Conservation (phyloP, 2,329 filamentous ascomycete genomes). For the Bertia moriformis region DNA sequence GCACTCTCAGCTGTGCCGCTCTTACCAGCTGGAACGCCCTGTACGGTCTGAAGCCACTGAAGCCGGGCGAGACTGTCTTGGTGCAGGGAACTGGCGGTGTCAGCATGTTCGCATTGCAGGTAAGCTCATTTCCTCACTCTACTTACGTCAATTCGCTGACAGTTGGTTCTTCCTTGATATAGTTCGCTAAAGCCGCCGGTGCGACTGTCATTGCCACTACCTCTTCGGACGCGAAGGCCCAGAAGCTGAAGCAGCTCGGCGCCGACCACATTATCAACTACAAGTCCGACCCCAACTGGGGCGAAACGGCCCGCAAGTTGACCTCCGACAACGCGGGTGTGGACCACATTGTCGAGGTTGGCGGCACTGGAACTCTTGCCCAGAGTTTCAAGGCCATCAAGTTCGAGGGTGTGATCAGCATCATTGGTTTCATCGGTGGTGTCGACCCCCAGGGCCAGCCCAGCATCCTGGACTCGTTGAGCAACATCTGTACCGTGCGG, state of each 20-base stretch:
- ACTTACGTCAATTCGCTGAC: too few species aligned
- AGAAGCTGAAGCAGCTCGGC: slow-evolving; percentile 26
- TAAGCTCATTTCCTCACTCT: slow-evolving; percentile 5
- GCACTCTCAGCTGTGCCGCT: slow-evolving; percentile 43
- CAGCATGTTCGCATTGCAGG: slow-evolving; percentile 46
- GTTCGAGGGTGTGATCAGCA: slow-evolving; percentile 26
- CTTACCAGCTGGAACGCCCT: slow-evolving; percentile 54
- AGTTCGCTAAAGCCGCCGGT: slow-evolving; percentile 33
- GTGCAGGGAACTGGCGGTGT: slow-evolving; percentile 62
- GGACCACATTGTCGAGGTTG: slow-evolving; percentile 32
- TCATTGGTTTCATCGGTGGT: slow-evolving; percentile 26
- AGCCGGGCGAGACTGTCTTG: slow-evolving; percentile 42
- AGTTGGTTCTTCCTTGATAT: not conserved
- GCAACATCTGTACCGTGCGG: slow-evolving; percentile 19
- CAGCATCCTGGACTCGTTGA: slow-evolving; percentile 33
- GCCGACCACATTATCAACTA: slow-evolving; percentile 36
- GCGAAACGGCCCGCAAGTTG: slow-evolving; percentile 23
- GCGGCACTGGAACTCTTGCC: slow-evolving; percentile 23
- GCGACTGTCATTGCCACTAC: slow-evolving; percentile 33
- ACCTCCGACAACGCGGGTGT: slow-evolving; percentile 25
- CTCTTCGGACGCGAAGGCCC: slow-evolving; percentile 25
- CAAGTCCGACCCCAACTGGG: slow-evolving; percentile 27
- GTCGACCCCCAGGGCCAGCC: slow-evolving; percentile 29
- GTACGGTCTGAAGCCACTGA: slow-evolving; percentile 36
- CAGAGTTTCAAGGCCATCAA: slow-evolving; percentile 29